Evolutionary conservation across 176 grass and related monocot species (phyloP).

Genomic region (Sorghum bicolor): Sorghum_bicolor_NCBIv3 NC_012873.2:62817501-62818000

Average conservation of each 20-base stretch:
- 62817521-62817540: constrained; percentile 20
- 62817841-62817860: constrained; percentile 33
- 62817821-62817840: constrained; percentile 47
- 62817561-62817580: constrained; percentile 41
- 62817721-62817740: constrained; percentile 39
- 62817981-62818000: constrained; percentile 30
- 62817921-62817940: constrained; percentile 41
- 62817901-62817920: constrained; percentile 33
- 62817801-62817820: constrained; percentile 40
- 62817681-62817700: constrained; percentile 49
- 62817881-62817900: constrained; percentile 25
- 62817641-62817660: constrained; percentile 33
- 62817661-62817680: constrained; percentile 35
- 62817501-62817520: constrained; percentile 29
- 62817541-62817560: constrained; percentile 24
- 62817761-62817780: constrained; percentile 47
- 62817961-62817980: constrained; percentile 1
- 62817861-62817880: constrained; percentile 25
- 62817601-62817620: constrained; percentile 46
- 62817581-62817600: constrained; percentile 64
- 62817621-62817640: constrained; percentile 42
- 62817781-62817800: constrained; percentile 53
- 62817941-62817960: constrained; percentile 27
- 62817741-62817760: constrained; percentile 27
- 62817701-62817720: constrained; percentile 15